phyloP scores from a whole-genome alignment of 495 filamentous ascomycete genomes.

The Aspergillus bridgeri region DNA sequence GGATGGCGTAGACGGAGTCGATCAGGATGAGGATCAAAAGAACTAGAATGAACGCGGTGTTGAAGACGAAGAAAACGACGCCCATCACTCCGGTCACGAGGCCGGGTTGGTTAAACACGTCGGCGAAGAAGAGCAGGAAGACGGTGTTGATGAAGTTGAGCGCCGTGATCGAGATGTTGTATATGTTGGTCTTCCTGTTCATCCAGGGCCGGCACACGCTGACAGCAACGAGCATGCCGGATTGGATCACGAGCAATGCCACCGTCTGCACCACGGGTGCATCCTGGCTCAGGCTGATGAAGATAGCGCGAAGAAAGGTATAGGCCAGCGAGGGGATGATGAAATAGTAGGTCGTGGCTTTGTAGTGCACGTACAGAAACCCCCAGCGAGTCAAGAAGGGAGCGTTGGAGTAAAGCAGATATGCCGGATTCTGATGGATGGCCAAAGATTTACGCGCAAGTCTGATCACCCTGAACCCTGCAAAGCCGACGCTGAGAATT shows the following conservation, averaged over 20 bases:
- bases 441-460: conserved; percentile 79
- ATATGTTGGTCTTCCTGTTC: conserved; percentile 97
- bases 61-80: conserved; percentile 86
- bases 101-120: conserved; percentile 74
- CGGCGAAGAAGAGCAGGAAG: conserved; percentile 76
- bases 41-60: conserved; percentile 80
- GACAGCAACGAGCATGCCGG: conserved; percentile 69
- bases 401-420: conserved; percentile 93
- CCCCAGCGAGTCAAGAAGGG: conserved; percentile 94
- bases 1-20: conserved; percentile 72
- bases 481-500: conserved; percentile 72
- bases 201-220: conserved; percentile 88
- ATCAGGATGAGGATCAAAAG: conserved; percentile 83
- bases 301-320: conserved; percentile 79
- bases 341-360: conserved; percentile 93
- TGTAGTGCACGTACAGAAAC: conserved; percentile 94
- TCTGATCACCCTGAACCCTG: conserved; percentile 80
- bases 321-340: conserved; percentile 80
- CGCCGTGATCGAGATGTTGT: conserved; percentile 87
- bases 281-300: conserved; percentile 77
- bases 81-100: conserved; percentile 90
- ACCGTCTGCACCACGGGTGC: conserved; percentile 74
- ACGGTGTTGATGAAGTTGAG: conserved; percentile 88
- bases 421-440: conserved; percentile 92
- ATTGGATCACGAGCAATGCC: conserved; percentile 80